Percentiles rank a stretch among this genome's conserved stretches.
These are phyloP conservation scores for Botryotinia calthae DNA, from an alignment of 2,329 filamentous ascomycete genomes.

Conservation along the genomic window DNA sequence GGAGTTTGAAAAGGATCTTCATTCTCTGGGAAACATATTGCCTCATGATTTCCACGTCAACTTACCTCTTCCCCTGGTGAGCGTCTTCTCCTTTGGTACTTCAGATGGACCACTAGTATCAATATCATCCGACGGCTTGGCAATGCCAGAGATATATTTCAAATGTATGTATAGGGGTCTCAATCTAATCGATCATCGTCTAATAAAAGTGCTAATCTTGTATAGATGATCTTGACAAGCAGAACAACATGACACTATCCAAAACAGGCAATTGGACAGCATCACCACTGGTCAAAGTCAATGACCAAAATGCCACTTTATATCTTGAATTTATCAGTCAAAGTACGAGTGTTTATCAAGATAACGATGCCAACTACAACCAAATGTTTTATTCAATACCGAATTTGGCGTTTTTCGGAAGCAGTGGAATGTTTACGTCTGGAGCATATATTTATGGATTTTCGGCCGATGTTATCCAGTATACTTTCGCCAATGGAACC, in stretches of 20 bases:
- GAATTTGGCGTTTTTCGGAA: constrained; percentile 17
- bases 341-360: constrained; percentile 37
- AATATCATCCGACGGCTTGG: constrained; percentile 55
- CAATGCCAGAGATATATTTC: constrained; percentile 53
- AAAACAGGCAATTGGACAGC: constrained; percentile 29
- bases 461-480: constrained; percentile 36
- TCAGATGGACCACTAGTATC: constrained; percentile 48
- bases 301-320: constrained; percentile 49
- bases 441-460: constrained; percentile 36
- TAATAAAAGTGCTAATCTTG: not conserved
- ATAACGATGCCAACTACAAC: constrained; percentile 42
- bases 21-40: constrained; percentile 38
- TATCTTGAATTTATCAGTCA: constrained; percentile 47
- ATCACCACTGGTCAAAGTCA: constrained; percentile 52
- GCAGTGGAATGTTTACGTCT: constrained; percentile 24
- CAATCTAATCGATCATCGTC: not conserved
- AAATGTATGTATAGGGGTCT: not conserved
- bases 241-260: constrained; percentile 3
- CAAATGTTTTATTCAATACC: constrained; percentile 37
- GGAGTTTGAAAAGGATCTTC: constrained; percentile 28
- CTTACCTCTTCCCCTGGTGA: constrained; percentile 49
- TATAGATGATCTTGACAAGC: constrained; percentile 21
- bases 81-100: constrained; percentile 42
- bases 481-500: constrained; percentile 42
- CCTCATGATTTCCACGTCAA: constrained; percentile 55